Conservation (phyloP, 306 rosid species). For the Dalbergia oliveri region DNA sequence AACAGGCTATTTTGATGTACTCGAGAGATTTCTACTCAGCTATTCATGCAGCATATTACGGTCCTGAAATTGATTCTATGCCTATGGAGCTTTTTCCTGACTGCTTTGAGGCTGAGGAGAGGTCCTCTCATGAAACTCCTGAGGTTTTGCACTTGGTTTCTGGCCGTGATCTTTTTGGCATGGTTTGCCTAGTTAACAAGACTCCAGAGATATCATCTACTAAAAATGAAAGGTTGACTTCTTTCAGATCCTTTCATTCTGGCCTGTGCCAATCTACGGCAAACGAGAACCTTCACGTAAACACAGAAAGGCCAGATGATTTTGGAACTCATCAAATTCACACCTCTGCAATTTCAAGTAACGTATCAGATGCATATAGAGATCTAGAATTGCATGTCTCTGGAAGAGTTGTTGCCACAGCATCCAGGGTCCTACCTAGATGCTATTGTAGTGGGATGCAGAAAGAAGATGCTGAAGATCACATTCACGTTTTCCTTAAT, state of each 20-base stretch:
- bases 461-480: conserved; percentile 67
- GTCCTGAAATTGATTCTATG: conserved; percentile 78
- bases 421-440: conserved; percentile 74
- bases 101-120: conserved; percentile 98
- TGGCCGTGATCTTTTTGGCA: conserved; percentile 95
- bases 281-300: conserved; percentile 47
- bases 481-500: conserved; percentile 76
- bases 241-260: conserved; percentile 53
- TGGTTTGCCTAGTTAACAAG: conserved; percentile 70
- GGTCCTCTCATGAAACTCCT: conserved; percentile 83
- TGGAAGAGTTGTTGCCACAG: conserved; percentile 82
- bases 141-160: conserved; percentile 97
- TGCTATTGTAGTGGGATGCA: conserved; percentile 46
- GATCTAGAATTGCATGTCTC: conserved; percentile 85
- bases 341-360: conserved; percentile 42
- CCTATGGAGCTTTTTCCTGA: conserved; percentile 85
- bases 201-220: conserved; percentile 60
- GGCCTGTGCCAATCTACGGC: conserved; percentile 48
- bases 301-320: conserved; percentile 44
- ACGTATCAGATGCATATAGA: conserved; percentile 69
- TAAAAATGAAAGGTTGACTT: conserved; percentile 57
- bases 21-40: conserved; percentile 94
- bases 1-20: conserved; percentile 78
- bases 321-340: conserved; percentile 46
- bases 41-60: conserved; percentile 82